Conservation (phyloP, 768 basidiomycete species). For the Mycena crocata region DNA sequence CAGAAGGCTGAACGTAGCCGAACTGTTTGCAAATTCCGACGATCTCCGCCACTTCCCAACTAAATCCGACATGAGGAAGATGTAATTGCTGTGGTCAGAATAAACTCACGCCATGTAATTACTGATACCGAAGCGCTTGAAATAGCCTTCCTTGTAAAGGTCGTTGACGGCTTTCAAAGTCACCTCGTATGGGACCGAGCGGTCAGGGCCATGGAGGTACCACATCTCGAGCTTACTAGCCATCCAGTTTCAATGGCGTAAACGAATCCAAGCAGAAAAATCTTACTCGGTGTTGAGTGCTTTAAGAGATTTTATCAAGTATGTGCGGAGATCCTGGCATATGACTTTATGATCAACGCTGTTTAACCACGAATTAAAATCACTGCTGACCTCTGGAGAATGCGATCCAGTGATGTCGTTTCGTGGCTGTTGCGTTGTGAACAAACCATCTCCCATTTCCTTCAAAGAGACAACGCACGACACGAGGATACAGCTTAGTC, state of each 20-base stretch:
- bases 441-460: background rate
- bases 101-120: conserved; percentile 63
- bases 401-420: conserved; percentile 9
- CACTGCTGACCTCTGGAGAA: background rate
- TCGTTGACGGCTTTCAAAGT: conserved; percentile 66
- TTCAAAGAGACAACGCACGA: background rate
- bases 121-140: conserved; percentile 71
- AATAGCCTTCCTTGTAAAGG: conserved; percentile 66
- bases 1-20: conserved; percentile 64
- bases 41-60: conserved; percentile 77
- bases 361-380: background rate
- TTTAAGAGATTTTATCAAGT: conserved; percentile 58
- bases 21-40: conserved; percentile 66
- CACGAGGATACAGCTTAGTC: conserved; percentile 58
- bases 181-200: conserved; percentile 65
- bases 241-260: background rate
- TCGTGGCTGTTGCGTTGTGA: background rate
- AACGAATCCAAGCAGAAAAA: background rate
- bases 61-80: conserved; percentile 21
- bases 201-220: conserved; percentile 73
- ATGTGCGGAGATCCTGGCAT: conserved; percentile 58
- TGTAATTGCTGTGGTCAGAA: conserved; percentile 4
- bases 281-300: conserved; percentile 57
- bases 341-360: background rate
- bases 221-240: conserved; percentile 59